Conservation (phyloP, 2,329 filamentous ascomycete genomes). For the Epichloe gansuensis region DNA sequence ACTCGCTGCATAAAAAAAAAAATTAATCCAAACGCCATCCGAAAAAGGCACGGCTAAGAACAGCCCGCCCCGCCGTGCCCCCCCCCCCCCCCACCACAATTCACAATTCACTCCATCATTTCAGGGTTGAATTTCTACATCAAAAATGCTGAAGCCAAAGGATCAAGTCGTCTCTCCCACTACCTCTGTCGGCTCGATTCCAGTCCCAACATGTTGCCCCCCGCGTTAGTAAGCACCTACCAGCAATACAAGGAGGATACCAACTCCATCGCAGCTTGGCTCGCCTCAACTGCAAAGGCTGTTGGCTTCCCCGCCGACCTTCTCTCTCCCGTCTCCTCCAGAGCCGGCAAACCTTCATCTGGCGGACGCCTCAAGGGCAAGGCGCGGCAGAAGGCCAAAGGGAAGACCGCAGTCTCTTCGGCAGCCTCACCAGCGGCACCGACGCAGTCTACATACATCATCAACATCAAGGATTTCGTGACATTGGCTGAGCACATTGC, state of each 20-base stretch:
- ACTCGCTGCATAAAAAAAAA: too few relatives aligned
- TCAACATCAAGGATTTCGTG: constrained; percentile 25
- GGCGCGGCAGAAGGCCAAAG: neutral
- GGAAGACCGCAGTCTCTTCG: neutral
- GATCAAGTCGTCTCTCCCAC: too few relatives aligned
- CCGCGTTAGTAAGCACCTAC: constrained; percentile 18
- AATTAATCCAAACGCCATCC: too few relatives aligned
- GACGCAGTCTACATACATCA: constrained; percentile 16
- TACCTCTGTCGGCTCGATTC: too few relatives aligned
- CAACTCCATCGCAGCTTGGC: constrained; percentile 26
- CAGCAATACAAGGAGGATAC: constrained; percentile 29
- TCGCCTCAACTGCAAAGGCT: constrained; percentile 25
- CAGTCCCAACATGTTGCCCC: constrained; percentile 11
- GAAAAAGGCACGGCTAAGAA: too few relatives aligned
- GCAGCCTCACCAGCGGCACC: neutral
- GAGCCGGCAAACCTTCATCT: neutral
- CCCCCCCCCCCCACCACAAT: too few relatives aligned
- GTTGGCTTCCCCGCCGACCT: constrained; percentile 18
- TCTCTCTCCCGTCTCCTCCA: constrained; percentile 1
- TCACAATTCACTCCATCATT: too few relatives aligned
- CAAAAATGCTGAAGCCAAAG: too few relatives aligned
- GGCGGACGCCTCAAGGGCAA: neutral
- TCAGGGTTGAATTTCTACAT: too few relatives aligned
- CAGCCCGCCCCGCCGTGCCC: too few relatives aligned
- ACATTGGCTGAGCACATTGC: constrained; percentile 19